Conservation (phyloP, 495 filamentous ascomycete species). For the Cercophora scortea region DNA sequence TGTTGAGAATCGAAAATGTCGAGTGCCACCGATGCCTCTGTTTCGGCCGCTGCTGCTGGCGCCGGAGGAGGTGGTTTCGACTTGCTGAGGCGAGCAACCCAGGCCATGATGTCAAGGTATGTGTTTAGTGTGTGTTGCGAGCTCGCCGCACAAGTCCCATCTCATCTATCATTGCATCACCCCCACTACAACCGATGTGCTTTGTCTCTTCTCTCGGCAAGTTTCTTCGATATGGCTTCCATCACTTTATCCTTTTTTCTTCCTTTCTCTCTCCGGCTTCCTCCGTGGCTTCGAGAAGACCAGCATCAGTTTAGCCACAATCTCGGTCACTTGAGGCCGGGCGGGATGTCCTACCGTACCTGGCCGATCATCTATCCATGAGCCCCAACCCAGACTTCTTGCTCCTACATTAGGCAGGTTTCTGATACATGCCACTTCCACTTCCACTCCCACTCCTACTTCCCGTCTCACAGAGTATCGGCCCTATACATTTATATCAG, state of each 20-base stretch:
- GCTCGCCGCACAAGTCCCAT: neutral
- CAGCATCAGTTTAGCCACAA: slow-evolving; percentile 18
- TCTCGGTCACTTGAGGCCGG: neutral
- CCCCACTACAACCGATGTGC: no score
- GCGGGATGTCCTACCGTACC: neutral
- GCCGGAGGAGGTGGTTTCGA: slow-evolving; percentile 33
- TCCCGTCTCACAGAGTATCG: neutral
- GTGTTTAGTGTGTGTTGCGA: slow-evolving; percentile 15
- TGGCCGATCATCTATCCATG: neutral
- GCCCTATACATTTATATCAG: neutral
- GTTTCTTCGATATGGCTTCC: slow-evolving; percentile 6
- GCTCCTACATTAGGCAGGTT: no score
- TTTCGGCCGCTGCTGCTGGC: slow-evolving; percentile 11
- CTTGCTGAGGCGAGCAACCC: slow-evolving; percentile 47
- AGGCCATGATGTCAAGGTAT: slow-evolving; percentile 53
- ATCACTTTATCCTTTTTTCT: slow-evolving; percentile 17
- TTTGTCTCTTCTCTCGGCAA: neutral
- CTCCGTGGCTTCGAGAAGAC: slow-evolving; percentile 19
- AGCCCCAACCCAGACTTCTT: no score
- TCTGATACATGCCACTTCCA: neutral
- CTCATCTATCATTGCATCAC: neutral
- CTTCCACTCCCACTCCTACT: neutral
- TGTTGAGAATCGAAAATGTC: slow-evolving; percentile 19
- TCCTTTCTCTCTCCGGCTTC: slow-evolving; percentile 2
- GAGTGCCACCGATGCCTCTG: slow-evolving; percentile 16